A percentile compares a stretch with the other conserved stretches of the same genome.
phyloP scores from a whole-genome alignment of 805 yeast genomes.

The Lipomyces yamanashiensis region DNA sequence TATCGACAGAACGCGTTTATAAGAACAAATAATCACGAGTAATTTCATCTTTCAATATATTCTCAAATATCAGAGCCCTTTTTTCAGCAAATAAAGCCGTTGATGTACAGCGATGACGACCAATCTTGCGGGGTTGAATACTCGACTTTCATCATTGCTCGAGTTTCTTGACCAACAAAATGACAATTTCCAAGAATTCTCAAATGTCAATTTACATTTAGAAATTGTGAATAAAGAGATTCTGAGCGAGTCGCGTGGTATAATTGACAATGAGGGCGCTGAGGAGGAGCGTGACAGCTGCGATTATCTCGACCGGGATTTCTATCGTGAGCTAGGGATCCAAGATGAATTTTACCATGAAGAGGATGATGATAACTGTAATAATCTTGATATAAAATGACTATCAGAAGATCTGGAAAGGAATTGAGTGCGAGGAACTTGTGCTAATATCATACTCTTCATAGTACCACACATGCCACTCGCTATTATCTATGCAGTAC shows the following conservation, averaged over 20 bases:
- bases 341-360: not conserved
- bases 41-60: no score
- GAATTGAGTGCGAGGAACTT: not conserved
- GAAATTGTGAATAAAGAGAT: not conserved
- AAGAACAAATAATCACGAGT: no score
- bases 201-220: not conserved
- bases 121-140: not conserved
- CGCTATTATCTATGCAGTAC: not conserved
- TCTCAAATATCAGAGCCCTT: no score
- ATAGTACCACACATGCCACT: not conserved
- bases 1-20: no score
- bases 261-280: no score
- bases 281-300: no score
- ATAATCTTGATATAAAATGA: not conserved
- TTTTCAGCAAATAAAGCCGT: no score
- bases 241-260: not conserved
- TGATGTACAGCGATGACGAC: not conserved
- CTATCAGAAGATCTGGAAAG: not conserved
- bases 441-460: not conserved
- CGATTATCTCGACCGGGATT: no score
- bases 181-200: not conserved
- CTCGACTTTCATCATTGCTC: not conserved
- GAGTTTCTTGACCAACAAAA: conserved; percentile 4
- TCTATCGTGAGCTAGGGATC: no score
- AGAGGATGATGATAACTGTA: not conserved